These are phyloP conservation scores for Debaryomyces udenii DNA, from an alignment of 1,139 yeast species.

Conservation along the genomic window DNA sequence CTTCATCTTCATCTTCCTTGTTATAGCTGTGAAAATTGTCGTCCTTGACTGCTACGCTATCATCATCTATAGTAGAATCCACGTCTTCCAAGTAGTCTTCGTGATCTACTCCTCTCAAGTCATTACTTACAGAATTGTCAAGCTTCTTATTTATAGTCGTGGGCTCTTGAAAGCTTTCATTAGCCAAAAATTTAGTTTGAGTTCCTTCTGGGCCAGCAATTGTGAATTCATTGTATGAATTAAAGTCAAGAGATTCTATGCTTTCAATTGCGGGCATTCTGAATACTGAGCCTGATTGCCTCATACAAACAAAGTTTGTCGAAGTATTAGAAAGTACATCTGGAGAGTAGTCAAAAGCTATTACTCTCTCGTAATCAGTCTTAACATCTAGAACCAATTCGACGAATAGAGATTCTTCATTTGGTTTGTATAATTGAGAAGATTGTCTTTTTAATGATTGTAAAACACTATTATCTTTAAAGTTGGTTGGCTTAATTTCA, in stretches of 20 bases:
- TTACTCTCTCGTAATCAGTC: conserved; percentile 79
- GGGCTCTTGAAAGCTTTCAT: conserved; percentile 12
- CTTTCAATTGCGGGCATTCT: conserved; percentile 76
- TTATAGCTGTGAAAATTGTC: conserved; percentile 15
- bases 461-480: conserved; percentile 18
- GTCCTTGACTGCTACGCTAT: conserved; percentile 22
- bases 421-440: conserved; percentile 37
- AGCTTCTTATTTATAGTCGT: conserved; percentile 8
- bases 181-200: conserved; percentile 41
- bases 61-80: conserved; percentile 39
- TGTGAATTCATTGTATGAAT: conserved; percentile 70
- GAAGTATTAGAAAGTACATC: conserved; percentile 48
- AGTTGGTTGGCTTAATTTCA: conserved; percentile 17
- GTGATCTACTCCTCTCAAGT: conserved; percentile 24
- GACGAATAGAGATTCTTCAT: conserved; percentile 66
- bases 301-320: conserved; percentile 75
- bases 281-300: conserved; percentile 87
- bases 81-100: conserved; percentile 29
- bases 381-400: conserved; percentile 74
- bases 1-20: conserved; percentile 30
- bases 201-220: conserved; percentile 68
- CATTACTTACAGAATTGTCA: conserved; percentile 20
- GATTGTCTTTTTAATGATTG: conserved; percentile 39
- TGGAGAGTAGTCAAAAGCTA: conserved; percentile 82
- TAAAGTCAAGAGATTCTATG: conserved; percentile 64